Base-by-base conservation (phyloP, 116 monocot species). In the Trichopus zeylanicus region DNA sequence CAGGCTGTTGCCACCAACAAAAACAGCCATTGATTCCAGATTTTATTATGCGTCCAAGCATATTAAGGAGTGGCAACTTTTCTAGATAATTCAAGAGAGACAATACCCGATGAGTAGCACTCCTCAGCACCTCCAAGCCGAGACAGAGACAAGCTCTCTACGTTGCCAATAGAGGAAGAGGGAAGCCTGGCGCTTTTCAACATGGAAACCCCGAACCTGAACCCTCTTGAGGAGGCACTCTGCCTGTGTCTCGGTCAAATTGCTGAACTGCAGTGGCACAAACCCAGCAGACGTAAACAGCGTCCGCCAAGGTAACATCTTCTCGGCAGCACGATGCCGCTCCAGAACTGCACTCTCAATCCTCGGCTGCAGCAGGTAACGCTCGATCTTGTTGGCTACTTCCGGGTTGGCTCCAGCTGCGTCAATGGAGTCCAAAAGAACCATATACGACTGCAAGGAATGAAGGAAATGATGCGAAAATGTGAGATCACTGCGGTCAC, bases 141-240 rank as follows among this genome's bases (percentile, higher is more conserved):
- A 86, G 0, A 97, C 70, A 0, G 95, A 97, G 6, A 71, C 81
- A 7, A 97, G 73, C 83, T 87, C 90, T 7, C 76, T 70, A 3
- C 72, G 71, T 34, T 86, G 95, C 95, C 95, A 97, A 57, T 83
- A 76, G n/a, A 97, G 87, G 28, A 67, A 59, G 19, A 97, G 83
- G 0, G 90, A 81, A 11, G 73, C 65, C 55, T 81, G 76, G 7
- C 76, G 67, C 70, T 79, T 90, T 67, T 90, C 90, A 7, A 97
- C 78, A 23, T 84, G 95, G 65, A 97, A 97, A 0, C 90, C 95
- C 59, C 81, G 84, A 12, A 87, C 74, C 54, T 79, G 87, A 19
- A 79, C 63, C 68, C 84, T 84, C 48, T 87, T 84, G 37, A 90
- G 31, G 0, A 97, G 74, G 56, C 84, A 90, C 59, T 90, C 91